Base-by-base conservation (phyloP, 345 rosid species). In the Physaria fendleri region DNA sequence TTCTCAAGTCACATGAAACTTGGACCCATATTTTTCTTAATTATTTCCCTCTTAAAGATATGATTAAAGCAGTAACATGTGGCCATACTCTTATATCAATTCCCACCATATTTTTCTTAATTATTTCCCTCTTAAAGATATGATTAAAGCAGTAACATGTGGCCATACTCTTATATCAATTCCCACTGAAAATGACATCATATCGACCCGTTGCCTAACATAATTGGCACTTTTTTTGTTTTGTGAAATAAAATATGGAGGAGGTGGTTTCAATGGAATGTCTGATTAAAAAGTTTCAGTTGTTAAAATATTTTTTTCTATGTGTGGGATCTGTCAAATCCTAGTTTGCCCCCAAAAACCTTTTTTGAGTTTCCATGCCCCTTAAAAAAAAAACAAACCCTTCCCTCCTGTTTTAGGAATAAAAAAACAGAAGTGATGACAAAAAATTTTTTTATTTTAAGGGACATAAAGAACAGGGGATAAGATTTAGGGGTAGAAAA, bases 101-200 rank as follows among this genome's bases (percentile, higher is more conserved):
- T 62, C 58, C 68, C 58, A 56, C 69, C n/a, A n/a, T n/a, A n/a
- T n/a, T 42, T 11, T 51, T 33, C 45, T 50, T 42, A 66, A 59
- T 51, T 51, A 55, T 69, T 39, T 55, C 16, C 24, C 28, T 55
- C 53, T 29, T 46, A 39, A 45, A 62, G 58, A 29, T 21, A 55
- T 62, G 41, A 62, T 54, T 69, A 55, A 4, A 35, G 40, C 13
- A 57, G 64, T 27, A 48, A 16, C 62, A 65, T 57, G 71, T 66
- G 65, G 44, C 11, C 58, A 66, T 66, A 35, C 65, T 66, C 64
- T 66, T 39, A 48, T 14, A 60, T 61, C 56, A 62, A 28, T 39
- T 62, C 58, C 68, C 58, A 56, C 69, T 69, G 69, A 69, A 62
- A 69, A 62, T 55, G 68, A 62, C 68, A 69, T 69, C 8, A 47